Evolutionary conservation across 2,329 filamentous ascomycete species (phyloP).

Genomic region (Xylariaceae sp.): DNA sequence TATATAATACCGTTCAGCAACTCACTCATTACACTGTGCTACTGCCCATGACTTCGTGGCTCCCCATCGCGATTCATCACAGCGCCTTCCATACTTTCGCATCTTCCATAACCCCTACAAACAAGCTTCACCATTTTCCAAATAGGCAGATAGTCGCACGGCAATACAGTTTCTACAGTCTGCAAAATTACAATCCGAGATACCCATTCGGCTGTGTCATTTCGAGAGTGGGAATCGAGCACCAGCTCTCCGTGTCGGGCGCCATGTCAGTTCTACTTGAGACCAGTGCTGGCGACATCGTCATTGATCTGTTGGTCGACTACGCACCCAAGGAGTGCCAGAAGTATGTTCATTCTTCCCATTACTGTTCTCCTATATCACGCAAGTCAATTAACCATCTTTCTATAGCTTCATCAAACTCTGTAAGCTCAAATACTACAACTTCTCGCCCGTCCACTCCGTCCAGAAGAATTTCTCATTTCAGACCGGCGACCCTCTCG

Average conservation of each 20-base stretch:
- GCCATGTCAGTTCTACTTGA: slow-evolving; percentile 89
- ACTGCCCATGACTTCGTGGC: too few relatives aligned
- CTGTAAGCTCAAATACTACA: slow-evolving; percentile 99
- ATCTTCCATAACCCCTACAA: too few relatives aligned
- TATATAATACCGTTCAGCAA: neutral
- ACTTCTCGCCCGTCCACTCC: slow-evolving; percentile 87
- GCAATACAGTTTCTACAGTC: too few relatives aligned
- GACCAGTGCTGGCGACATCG: slow-evolving; percentile 88
- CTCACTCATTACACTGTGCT: neutral
- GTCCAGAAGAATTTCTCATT: slow-evolving; percentile 95
- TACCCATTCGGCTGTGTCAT: too few relatives aligned
- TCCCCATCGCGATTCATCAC: too few relatives aligned
- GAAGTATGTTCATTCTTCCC: slow-evolving; percentile 60
- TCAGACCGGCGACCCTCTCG: slow-evolving; percentile 90
- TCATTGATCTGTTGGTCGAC: slow-evolving; percentile 85
- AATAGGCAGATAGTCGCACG: too few relatives aligned
- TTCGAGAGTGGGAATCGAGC: too few relatives aligned
- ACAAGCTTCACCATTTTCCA: too few relatives aligned
- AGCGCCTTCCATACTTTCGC: too few relatives aligned
- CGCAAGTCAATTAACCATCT: slow-evolving; percentile 42
- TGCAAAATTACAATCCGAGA: too few relatives aligned
- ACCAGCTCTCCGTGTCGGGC: neutral
- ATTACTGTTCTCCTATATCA: neutral
- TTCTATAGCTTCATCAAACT: slow-evolving; percentile 86
- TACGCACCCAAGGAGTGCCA: slow-evolving; percentile 88